These are phyloP conservation scores for Paramyrothecium sp. DNA, from an alignment of 2,329 filamentous ascomycete genomes.

Conservation along the genomic window DNA sequence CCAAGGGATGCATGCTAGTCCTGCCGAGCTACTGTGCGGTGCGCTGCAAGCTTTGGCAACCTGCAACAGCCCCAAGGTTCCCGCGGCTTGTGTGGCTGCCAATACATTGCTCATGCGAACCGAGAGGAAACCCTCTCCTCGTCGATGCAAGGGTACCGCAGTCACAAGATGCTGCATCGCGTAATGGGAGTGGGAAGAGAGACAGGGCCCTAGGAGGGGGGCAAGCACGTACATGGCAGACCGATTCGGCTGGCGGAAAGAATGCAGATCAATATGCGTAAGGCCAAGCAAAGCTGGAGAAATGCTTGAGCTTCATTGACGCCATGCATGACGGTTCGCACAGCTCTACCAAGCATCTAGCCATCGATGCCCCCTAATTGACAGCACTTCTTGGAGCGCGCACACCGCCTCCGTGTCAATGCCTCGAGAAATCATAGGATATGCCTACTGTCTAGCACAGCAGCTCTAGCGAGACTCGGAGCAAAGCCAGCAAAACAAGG, in stretches of 20 bases:
- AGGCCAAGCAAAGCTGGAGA: not conserved
- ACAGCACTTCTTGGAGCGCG: too few relatives aligned
- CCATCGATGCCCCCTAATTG: too few relatives aligned
- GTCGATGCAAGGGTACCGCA: not conserved
- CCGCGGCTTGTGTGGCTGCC: not conserved
- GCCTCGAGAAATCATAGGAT: too few relatives aligned
- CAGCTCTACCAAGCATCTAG: too few relatives aligned
- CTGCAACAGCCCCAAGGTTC: not conserved
- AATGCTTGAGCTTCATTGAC: not conserved
- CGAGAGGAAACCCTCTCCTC: not conserved
- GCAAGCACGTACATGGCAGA: too few relatives aligned
- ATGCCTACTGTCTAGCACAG: too few relatives aligned
- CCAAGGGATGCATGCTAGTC: not conserved
- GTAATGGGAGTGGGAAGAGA: too few relatives aligned
- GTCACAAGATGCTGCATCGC: not conserved
- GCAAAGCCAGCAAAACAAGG: too few relatives aligned
- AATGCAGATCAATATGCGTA: not conserved
- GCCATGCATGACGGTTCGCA: not conserved
- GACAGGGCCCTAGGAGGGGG: too few relatives aligned
- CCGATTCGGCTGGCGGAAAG: not conserved
- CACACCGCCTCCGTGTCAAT: too few relatives aligned
- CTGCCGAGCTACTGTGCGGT: not conserved
- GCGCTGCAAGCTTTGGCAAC: not conserved
- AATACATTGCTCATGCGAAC: not conserved
- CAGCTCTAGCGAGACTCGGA: too few relatives aligned